Conservation (phyloP, 805 yeast genomes). For the Kodamaea hsintzibuensis region DNA sequence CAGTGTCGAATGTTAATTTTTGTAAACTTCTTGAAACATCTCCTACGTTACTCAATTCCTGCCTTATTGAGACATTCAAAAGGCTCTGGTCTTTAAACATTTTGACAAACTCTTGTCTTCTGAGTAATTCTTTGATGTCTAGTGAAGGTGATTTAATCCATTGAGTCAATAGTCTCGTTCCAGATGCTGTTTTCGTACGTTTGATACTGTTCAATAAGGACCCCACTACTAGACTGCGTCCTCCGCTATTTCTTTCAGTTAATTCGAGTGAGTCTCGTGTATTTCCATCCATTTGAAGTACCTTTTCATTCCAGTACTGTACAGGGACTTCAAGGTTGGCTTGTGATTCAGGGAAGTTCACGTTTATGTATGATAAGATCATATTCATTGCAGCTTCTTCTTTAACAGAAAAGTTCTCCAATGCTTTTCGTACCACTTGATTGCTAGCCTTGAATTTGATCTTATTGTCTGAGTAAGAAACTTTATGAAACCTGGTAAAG, state of each 20-base stretch:
- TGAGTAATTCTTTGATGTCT: conserved; percentile 52
- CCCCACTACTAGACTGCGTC: conserved; percentile 58
- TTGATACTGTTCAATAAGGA: conserved; percentile 69
- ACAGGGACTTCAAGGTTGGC: conserved; percentile 69
- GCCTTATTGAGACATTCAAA: conserved; percentile 26
- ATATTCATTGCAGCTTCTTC: conserved; percentile 61
- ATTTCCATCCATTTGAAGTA: conserved; percentile 78
- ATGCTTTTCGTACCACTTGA: conserved; percentile 35
- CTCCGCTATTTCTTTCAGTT: conserved; percentile 48
- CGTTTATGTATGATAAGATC: conserved; percentile 62
- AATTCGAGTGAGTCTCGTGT: conserved; percentile 78
- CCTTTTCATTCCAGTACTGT: conserved; percentile 49
- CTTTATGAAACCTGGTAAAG: conserved; percentile 54
- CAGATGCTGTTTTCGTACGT: conserved; percentile 77
- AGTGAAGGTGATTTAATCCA: conserved; percentile 85
- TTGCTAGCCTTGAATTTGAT: conserved; percentile 31
- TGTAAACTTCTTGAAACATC: conserved; percentile 65
- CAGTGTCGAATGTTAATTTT: conserved; percentile 40
- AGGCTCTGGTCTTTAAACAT: conserved; percentile 26
- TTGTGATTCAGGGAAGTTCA: conserved; percentile 68
- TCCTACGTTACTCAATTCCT: conserved; percentile 45
- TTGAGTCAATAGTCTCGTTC: conserved; percentile 72
- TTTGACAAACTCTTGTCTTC: conserved; percentile 45
- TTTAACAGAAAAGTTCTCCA: conserved; percentile 43
- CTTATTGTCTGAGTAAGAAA: conserved; percentile 32